Base-by-base conservation (phyloP, 2,329 filamentous ascomycete genomes). In the Raffaelea albimanens region DNA sequence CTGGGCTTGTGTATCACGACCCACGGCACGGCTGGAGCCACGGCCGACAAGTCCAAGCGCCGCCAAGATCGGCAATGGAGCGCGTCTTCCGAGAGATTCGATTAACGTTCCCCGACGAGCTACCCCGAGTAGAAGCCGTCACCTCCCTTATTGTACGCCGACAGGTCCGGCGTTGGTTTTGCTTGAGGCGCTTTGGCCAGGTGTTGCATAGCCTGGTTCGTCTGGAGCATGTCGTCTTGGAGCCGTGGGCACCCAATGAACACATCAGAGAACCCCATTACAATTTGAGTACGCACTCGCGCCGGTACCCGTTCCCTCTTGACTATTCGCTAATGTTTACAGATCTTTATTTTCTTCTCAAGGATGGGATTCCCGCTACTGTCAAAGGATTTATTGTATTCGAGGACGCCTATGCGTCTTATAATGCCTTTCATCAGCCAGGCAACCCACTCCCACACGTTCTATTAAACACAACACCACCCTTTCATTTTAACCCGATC, bases 131-230 rank as follows among this genome's bases (percentile, higher is more conserved):
- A 29, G 14, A 57, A 3, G 57, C 47, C 29, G 61, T 64, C 36
- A 63, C 60, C 3, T 40, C 52, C 44, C 50, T 65, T 33, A 49
- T 63, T 22, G 54, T 67, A 18, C 59, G 61, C 52, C 62, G 62
- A 56, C 59, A 66, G 46, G 46, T 64, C 42, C 58, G 64, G 18
- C 59, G 59, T 52, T 49, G 41, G 13, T 19, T 65, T 55, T 22
- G 13, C 29, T 44, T 50, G 9, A 1, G 0, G 5, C 22, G 14
- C 40, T 40, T 63, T 7, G 8, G 22, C 7, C 5, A 40, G 9
- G 5, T 67, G 43, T 43, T 61, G 3, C n/a, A 39, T 3, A 58
- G 39, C 5, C 51, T 67, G 43, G 21, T 25, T 44, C 43, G 57
- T 40, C 50, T 67, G 40, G 56, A 64, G 34, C 52, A 55, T 42